A percentile compares a stretch with the other conserved stretches of the same genome.
Evolutionary conservation across 2,329 filamentous ascomycete species (phyloP).

Genomic region (Fusarium tuaranense): DNA sequence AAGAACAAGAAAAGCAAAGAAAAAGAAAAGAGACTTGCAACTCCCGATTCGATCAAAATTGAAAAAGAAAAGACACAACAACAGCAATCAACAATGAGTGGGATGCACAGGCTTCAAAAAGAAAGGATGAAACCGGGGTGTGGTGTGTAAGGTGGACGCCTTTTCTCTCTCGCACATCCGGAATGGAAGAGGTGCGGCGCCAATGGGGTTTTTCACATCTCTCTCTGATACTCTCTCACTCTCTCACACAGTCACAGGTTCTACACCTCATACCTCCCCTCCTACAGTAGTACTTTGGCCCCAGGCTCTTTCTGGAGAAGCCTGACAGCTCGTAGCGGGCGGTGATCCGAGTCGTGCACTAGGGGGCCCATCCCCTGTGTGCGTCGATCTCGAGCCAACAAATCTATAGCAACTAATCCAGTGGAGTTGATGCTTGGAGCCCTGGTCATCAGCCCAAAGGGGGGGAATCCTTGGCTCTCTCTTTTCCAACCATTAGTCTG

Average conservation of each 20-base stretch:
- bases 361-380: not conserved
- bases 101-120: constrained; percentile 14
- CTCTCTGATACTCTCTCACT: not conserved
- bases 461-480: not conserved
- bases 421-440: not conserved
- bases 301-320: constrained; percentile 32
- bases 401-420: constrained; percentile 13
- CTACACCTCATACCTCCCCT: not conserved
- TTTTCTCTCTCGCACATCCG: constrained; percentile 8
- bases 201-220: constrained; percentile 7
- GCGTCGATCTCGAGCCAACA: constrained; percentile 21
- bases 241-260: not conserved
- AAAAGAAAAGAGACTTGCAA: not conserved
- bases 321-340: constrained; percentile 30
- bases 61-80: not conserved
- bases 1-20: not conserved
- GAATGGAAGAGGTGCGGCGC: constrained; percentile 3
- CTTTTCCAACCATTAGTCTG: not conserved
- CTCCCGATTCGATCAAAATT: constrained; percentile 4
- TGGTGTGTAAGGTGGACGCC: not conserved
- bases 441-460: not conserved
- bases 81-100: not conserved
- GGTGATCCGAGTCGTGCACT: constrained; percentile 39
- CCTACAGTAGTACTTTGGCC: not conserved
- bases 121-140: constrained; percentile 1